These are phyloP conservation scores for Saxophila tyrrhenica DNA, from an alignment of 495 filamentous ascomycete species.

Conservation along the genomic window DNA sequence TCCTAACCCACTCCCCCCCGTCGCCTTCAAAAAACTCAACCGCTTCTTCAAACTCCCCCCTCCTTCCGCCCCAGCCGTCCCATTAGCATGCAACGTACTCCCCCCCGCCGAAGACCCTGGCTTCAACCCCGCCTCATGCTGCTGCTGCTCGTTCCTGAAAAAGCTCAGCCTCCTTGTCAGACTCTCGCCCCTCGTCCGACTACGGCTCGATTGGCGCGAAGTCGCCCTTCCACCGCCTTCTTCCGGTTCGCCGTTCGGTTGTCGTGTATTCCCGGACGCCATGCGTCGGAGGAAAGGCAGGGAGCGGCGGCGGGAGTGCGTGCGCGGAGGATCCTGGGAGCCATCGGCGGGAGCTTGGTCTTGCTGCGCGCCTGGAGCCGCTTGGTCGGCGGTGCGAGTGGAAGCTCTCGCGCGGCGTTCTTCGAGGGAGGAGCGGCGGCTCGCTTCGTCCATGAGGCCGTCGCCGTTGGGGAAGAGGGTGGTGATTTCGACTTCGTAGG, in stretches of 20 bases:
- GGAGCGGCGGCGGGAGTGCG: not conserved
- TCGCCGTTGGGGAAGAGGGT: conserved; percentile 11
- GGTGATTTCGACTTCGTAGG: conserved; percentile 49
- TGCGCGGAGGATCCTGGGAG: not conserved
- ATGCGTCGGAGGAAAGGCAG: conserved; percentile 11
- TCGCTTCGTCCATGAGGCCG: conserved; percentile 9
- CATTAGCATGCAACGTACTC: not conserved
- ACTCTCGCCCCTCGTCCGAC: conserved; percentile 11
- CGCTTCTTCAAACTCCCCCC: conserved; percentile 47
- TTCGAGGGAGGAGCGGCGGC: not conserved
- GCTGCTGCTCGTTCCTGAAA: conserved; percentile 9
- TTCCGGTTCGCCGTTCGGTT: conserved; percentile 3
- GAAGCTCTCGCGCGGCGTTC: not conserved
- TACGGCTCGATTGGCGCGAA: conserved; percentile 10
- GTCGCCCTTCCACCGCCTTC: not conserved
- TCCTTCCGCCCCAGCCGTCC: not conserved
- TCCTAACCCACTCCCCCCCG: not conserved
- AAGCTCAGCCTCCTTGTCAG: conserved; percentile 14
- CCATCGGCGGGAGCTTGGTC: not conserved
- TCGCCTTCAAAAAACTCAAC: conserved; percentile 46
- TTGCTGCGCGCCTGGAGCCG: not conserved
- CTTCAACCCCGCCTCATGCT: conserved; percentile 6
- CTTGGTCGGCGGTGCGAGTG: not conserved
- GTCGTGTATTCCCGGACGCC: conserved; percentile 1
- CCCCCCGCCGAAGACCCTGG: not conserved